Conservation (phyloP, 805 yeast genomes). For the Brettanomyces anomalus region DNA sequence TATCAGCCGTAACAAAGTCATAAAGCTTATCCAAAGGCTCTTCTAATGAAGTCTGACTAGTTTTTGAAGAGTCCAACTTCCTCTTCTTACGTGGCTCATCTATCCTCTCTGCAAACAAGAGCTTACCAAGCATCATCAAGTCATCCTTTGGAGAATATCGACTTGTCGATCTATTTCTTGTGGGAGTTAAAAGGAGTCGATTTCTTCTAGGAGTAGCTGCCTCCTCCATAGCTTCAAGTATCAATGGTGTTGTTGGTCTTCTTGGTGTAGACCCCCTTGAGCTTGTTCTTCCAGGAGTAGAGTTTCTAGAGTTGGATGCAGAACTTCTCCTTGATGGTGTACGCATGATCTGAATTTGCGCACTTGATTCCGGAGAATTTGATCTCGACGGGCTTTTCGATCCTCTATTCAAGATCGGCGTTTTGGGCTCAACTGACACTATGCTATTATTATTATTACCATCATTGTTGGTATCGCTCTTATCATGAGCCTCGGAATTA, state of each 20-base stretch:
- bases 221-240: conserved; percentile 22
- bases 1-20: background rate
- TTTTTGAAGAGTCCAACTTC: conserved; percentile 6
- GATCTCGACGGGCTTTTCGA: background rate
- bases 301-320: too few relatives aligned
- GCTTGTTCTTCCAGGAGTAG: conserved; percentile 7
- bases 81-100: conserved; percentile 1
- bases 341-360: background rate
- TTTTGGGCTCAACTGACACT: too few relatives aligned
- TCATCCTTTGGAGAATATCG: conserved; percentile 26
- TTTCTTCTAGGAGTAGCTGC: conserved; percentile 24
- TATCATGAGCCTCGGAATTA: too few relatives aligned
- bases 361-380: background rate
- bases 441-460: too few relatives aligned
- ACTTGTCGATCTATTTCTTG: conserved; percentile 13
- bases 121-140: conserved; percentile 21
- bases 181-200: conserved; percentile 20
- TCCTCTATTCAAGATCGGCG: too few relatives aligned
- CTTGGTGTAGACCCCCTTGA: conserved; percentile 13
- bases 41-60: background rate
- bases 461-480: too few relatives aligned
- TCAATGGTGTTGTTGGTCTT: conserved; percentile 25
- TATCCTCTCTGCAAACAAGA: conserved; percentile 8
- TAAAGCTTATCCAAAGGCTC: background rate
- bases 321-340: background rate